Evolutionary conservation across 2,329 filamentous ascomycete genomes (phyloP).

Genomic region (Fusarium anthophilum): DNA sequence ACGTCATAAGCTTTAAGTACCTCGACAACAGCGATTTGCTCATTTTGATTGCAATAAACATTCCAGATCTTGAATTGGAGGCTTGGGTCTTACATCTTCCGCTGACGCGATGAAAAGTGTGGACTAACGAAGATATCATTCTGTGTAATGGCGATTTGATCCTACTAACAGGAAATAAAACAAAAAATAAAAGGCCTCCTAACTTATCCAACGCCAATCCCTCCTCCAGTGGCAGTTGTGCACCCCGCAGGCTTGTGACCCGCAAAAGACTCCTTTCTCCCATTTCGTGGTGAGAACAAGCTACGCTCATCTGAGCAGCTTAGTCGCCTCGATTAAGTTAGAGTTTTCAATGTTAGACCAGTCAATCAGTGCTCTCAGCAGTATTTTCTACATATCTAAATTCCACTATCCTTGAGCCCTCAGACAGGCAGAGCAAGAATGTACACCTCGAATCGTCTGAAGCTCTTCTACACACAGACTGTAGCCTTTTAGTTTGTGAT

Average conservation of each 20-base stretch:
- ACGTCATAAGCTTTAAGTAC: too few relatives aligned
- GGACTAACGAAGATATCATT: neutral
- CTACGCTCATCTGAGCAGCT: too few relatives aligned
- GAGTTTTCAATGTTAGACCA: neutral
- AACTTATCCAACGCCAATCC: too few relatives aligned
- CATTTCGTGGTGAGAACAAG: neutral
- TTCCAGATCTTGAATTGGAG: too few relatives aligned
- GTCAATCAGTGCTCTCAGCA: neutral
- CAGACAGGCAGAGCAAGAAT: neutral
- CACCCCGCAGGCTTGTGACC: fast-evolving
- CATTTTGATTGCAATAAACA: too few relatives aligned
- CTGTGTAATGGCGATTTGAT: fast-evolving
- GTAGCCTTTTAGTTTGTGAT: neutral
- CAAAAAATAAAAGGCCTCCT: neutral
- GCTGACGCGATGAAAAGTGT: too few relatives aligned
- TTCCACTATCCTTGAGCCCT: neutral
- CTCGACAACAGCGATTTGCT: too few relatives aligned
- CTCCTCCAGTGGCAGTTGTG: fast-evolving
- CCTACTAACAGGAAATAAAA: neutral
- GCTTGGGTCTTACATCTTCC: too few relatives aligned
- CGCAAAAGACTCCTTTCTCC: neutral
- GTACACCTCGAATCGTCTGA: neutral
- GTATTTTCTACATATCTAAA: neutral
- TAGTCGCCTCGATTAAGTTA: too few relatives aligned
- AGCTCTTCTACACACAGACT: neutral